Base-by-base conservation (phyloP, 2,329 filamentous ascomycete species). In the Scedosporium aurantiacum region DNA sequence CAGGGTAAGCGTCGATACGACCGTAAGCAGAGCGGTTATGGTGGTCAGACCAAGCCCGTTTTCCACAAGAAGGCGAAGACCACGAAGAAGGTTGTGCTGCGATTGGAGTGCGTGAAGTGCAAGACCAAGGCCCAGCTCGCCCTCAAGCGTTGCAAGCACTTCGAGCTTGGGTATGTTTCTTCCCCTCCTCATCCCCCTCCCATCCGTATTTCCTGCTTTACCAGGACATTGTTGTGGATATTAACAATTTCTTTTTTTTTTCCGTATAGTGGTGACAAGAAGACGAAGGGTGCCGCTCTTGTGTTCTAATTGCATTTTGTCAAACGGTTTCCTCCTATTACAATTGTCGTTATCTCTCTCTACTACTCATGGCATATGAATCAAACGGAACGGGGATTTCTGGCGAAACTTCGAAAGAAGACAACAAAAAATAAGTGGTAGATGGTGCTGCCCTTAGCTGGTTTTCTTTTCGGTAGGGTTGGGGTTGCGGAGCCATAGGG, bases 1-100 rank as follows among this genome's bases (percentile, higher is more conserved):
- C 93, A 99, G 87, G 93, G 93, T 86, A 99, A 97, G 90, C 90
- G 93, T 81, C 92, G 93, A 88, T 97, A 97, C 84, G 91, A 96
- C 83, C 87, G 91, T 77, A 97, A 97, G 86, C 93, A 97, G 84
- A 91, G 88, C 78, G 93, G 93, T 90, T 97, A 97, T 78, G 94
- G 94, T 90, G 94, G 94, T 92, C 94, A 99, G 85, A 99, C 94
- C 75, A 99, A 99, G 85, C 94, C 95, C 73, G 92, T 99, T 76
- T 99, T 97, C 90, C 94, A 97, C 90, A 99, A 97, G 89, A 97
- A 97, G 85, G 94, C 94, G 70, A 99, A 99, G 90, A 99, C 94
- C 71, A 99, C 94, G 77, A 99, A 99, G 90, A 99, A 99, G 89
- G 89, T 99, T 73, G 95, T 99, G 74, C 83, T 99, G 80, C 88